Percentiles rank a stretch among this genome's conserved stretches.
phyloP scores from a whole-genome alignment of 305 asterid species.

The Fraxinus ornus region DNA sequence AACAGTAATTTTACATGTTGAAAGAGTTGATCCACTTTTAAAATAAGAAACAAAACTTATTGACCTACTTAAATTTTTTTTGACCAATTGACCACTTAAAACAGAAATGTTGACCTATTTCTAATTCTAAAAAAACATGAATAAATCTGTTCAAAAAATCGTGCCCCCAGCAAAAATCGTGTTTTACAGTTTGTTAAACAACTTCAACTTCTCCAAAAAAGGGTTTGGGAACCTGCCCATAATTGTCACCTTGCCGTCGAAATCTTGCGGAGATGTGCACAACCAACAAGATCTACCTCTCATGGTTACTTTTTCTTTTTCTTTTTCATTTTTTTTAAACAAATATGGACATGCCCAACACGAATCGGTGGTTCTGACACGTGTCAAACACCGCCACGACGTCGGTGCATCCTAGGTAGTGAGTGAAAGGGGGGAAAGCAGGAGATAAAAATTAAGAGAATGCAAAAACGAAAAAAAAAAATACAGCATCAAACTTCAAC shows the following conservation, averaged over 20 bases:
- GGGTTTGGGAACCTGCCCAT: background rate
- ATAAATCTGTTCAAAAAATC: background rate
- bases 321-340: background rate
- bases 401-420: background rate
- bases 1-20: background rate
- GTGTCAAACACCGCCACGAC: background rate
- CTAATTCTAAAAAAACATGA: background rate
- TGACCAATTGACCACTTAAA: background rate
- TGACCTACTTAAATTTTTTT: background rate
- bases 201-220: background rate
- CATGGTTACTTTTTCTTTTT: background rate
- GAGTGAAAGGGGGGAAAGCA: background rate
- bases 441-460: conserved; percentile 4
- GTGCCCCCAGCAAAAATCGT: background rate
- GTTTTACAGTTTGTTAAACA: background rate
- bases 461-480: conserved; percentile 1
- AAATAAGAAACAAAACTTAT: background rate
- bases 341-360: background rate
- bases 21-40: background rate
- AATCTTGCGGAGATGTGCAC: background rate
- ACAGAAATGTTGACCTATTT: background rate
- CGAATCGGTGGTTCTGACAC: background rate
- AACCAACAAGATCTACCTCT: background rate
- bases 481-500: conserved; percentile 39
- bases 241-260: background rate